Evolutionary conservation across 306 rosid genomes (phyloP).

Genomic region (Benincasa hispida): DNA sequence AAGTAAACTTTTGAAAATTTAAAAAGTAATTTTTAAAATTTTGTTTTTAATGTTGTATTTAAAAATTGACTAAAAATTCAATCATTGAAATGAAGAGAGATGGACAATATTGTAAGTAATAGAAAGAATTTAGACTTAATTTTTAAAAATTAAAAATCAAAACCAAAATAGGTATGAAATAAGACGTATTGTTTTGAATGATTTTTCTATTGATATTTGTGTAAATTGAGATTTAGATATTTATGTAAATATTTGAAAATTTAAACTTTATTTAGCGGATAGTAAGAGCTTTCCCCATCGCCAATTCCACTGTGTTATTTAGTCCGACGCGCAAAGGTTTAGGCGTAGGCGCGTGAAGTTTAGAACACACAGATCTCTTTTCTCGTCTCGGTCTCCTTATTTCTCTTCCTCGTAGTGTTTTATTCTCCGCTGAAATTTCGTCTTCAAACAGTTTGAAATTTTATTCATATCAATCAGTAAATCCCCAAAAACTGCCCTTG

Average conservation of each 20-base stretch:
- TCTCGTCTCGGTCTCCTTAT: constrained; percentile 13
- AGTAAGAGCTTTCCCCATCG: constrained; percentile 14
- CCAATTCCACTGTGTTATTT: not conserved
- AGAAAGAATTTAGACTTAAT: not conserved
- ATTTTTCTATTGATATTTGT: too few species aligned
- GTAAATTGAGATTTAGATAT: too few species aligned
- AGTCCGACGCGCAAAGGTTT: constrained; percentile 31
- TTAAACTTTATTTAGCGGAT: not conserved
- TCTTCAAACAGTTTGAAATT: not conserved
- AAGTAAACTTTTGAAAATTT: too few species aligned
- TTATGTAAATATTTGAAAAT: too few species aligned
- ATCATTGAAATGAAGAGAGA: too few species aligned
- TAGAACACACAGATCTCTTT: not conserved
- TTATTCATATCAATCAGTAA: not conserved
- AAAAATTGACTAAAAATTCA: too few species aligned
- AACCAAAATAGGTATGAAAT: too few species aligned
- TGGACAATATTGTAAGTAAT: too few species aligned
- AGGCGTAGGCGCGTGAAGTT: constrained; percentile 21
- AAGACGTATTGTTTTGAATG: too few species aligned
- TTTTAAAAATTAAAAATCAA: not conserved
- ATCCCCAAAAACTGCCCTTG: not conserved
- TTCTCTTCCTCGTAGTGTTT: constrained; percentile 10
- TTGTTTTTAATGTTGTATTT: too few species aligned
- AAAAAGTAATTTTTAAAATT: too few species aligned
- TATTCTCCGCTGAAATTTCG: not conserved